A percentile compares a stretch with the other conserved stretches of the same genome.
phyloP scores from a whole-genome alignment of 257 asterid species.

The Agastache rugosa region DNA sequence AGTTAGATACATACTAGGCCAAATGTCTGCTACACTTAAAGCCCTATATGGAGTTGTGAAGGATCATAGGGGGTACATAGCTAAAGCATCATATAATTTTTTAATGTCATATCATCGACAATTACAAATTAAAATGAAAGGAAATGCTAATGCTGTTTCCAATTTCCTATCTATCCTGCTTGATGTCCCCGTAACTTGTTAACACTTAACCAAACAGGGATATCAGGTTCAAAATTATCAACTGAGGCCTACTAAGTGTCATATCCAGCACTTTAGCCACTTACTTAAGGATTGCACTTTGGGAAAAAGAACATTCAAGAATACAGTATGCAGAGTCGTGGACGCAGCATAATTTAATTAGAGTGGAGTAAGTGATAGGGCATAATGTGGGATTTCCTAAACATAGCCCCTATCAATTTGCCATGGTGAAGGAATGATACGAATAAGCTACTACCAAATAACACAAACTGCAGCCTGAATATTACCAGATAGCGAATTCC shows the following conservation, averaged over 20 bases:
- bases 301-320: background rate
- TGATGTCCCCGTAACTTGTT: background rate
- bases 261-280: conserved; percentile 3
- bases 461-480: conserved; percentile 32
- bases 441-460: conserved; percentile 15
- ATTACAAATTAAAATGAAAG: background rate
- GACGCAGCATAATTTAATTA: background rate
- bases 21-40: background rate
- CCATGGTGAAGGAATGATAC: conserved; percentile 25
- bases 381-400: conserved; percentile 8
- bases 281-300: background rate
- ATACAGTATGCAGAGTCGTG: background rate
- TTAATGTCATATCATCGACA: background rate
- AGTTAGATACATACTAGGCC: background rate
- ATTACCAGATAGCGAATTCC: conserved; percentile 91
- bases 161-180: conserved; percentile 1
- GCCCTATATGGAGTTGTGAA: background rate
- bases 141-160: background rate
- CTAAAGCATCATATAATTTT: background rate
- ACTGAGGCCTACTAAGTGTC: background rate
- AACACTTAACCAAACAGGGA: background rate
- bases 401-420: conserved; percentile 25
- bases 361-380: conserved; percentile 16
- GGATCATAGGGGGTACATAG: conserved; percentile 2
- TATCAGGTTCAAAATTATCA: background rate